Evolutionary conservation across 768 basidiomycete species (phyloP).

Genomic region (Tricholoma sp.): DNA sequence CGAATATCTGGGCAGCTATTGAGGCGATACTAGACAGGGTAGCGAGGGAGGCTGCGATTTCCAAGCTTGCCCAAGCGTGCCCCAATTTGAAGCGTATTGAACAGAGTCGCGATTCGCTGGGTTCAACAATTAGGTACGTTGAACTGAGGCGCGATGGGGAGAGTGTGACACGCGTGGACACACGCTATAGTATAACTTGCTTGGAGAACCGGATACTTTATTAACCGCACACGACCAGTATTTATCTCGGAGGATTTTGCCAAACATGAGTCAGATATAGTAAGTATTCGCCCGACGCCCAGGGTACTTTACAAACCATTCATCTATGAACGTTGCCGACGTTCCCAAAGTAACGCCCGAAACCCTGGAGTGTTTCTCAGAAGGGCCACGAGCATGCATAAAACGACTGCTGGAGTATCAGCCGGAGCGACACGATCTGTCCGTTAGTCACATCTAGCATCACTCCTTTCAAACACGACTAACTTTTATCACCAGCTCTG

Average conservation of each 20-base stretch:
- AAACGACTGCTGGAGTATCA: slow-evolving; percentile 32
- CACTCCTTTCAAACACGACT: slow-evolving; percentile 10
- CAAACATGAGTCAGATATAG: background rate
- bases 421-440: slow-evolving; percentile 45
- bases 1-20: background rate
- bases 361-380: slow-evolving; percentile 20
- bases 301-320: too few relatives aligned
- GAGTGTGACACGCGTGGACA: background rate
- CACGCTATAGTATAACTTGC: too few relatives aligned
- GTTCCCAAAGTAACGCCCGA: slow-evolving; percentile 14
- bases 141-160: too few relatives aligned
- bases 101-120: background rate
- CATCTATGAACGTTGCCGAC: background rate
- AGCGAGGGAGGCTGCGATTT: background rate
- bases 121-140: background rate
- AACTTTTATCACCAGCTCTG: slow-evolving; percentile 21
- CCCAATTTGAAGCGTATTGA: background rate
- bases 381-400: slow-evolving; percentile 28
- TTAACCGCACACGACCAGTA: background rate
- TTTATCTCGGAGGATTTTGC: background rate
- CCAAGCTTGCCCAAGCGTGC: background rate
- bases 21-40: background rate
- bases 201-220: too few relatives aligned
- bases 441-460: slow-evolving; percentile 30
- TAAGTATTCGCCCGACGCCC: too few relatives aligned